phyloP scores from a whole-genome alignment of 805 yeast genomes.

The Peterozyma toletana region DNA sequence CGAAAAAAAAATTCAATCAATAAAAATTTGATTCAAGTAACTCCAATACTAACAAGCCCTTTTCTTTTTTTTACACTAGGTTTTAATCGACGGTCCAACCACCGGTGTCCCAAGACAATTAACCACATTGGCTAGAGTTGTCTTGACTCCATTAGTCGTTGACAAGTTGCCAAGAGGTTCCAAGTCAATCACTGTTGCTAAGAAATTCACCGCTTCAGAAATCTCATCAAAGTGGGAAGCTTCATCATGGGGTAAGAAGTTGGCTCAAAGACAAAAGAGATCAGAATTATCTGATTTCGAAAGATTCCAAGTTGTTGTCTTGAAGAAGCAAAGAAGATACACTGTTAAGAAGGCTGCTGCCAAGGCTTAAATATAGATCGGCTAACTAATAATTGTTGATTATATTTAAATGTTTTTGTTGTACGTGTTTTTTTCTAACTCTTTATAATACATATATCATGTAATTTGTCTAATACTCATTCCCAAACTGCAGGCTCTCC shows the following conservation, averaged over 20 bases:
- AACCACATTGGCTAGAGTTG: slow-evolving; percentile 76
- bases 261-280: slow-evolving; percentile 93
- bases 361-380: slow-evolving; percentile 61
- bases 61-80: slow-evolving; percentile 33
- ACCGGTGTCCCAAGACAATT: slow-evolving; percentile 89
- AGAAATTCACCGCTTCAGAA: slow-evolving; percentile 91
- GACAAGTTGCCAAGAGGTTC: slow-evolving; percentile 91
- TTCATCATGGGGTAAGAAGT: slow-evolving; percentile 96
- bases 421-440: too few species aligned
- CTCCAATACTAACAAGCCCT: slow-evolving; percentile 17
- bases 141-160: slow-evolving; percentile 87
- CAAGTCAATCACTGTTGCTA: slow-evolving; percentile 74
- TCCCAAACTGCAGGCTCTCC: too few species aligned
- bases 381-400: slow-evolving; percentile 1
- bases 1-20: too few species aligned
- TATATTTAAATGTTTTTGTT: too few species aligned
- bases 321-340: slow-evolving; percentile 95
- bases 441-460: too few species aligned
- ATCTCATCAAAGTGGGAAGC: slow-evolving; percentile 86
- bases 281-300: slow-evolving; percentile 91
- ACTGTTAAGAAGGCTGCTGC: slow-evolving; percentile 95
- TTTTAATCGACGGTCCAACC: slow-evolving; percentile 94
- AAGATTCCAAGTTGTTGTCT: slow-evolving; percentile 98
- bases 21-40: too few species aligned
- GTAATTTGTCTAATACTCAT: too few species aligned